Percentiles rank a stretch among this genome's conserved stretches.
Conservation (phyloP, 2,329 filamentous ascomycete species). For the Hyphodiscus sp. region DNA sequence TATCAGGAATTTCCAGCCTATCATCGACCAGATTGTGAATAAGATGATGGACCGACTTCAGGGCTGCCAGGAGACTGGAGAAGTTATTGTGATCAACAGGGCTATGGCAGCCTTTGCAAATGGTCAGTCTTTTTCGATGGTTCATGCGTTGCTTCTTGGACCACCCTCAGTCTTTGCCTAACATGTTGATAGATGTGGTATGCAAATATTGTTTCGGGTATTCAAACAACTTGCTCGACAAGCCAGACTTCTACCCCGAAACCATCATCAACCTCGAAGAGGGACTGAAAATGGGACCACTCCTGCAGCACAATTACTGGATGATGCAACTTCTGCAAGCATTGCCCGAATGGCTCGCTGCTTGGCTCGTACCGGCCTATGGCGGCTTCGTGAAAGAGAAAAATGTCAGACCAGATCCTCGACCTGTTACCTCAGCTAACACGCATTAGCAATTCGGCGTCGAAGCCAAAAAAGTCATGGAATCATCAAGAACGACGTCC, state of each 20-base stretch:
- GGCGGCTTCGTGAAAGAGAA: neutral
- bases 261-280: neutral
- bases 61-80: conserved; percentile 3
- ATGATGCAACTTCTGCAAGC: neutral
- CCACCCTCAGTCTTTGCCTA: neutral
- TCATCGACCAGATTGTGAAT: conserved; percentile 17
- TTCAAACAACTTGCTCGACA: neutral
- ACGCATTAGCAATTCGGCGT: neutral
- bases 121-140: conserved; percentile 1
- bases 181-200: conserved; percentile 17
- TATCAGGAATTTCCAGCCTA: conserved; percentile 13
- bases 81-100: conserved; percentile 1
- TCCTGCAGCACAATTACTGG: neutral
- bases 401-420: neutral
- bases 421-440: neutral
- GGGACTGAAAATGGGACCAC: neutral
- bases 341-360: neutral
- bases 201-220: conserved; percentile 19
- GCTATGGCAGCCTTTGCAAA: conserved; percentile 8
- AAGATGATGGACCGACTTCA: conserved; percentile 5
- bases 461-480: neutral
- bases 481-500: neutral
- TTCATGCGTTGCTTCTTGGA: no score
- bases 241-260: neutral
- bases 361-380: neutral